phyloP scores from a whole-genome alignment of 192 early-diverging fungal genomes.

The Jimgerdemannia flammicorona region DNA sequence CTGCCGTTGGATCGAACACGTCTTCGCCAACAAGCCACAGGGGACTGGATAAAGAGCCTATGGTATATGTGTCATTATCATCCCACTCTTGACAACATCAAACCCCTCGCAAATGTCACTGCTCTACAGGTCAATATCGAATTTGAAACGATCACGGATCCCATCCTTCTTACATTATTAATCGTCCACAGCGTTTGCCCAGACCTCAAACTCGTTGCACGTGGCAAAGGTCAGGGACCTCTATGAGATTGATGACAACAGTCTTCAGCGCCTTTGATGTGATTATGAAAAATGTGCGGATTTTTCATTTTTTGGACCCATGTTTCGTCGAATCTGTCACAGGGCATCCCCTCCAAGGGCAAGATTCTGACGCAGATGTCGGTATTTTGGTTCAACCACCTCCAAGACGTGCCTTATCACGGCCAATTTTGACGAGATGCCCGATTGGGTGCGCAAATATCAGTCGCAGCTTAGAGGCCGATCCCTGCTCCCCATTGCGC shows the following conservation, averaged over 20 bases:
- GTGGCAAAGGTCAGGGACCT: conserved; percentile 97
- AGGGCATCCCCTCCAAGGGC: conserved; percentile 93
- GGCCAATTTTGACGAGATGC: conserved; percentile 91
- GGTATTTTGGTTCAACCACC: conserved; percentile 92
- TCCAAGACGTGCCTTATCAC: conserved; percentile 91
- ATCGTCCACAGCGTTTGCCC: conserved; percentile 70
- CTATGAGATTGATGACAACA: conserved; percentile 85
- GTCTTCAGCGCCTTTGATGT: conserved; percentile 96
- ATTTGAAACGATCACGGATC: no score
- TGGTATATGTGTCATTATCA: no score
- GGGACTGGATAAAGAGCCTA: no score
- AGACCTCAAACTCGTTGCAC: conserved; percentile 86
- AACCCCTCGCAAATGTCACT: no score
- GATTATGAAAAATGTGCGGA: conserved; percentile 95
- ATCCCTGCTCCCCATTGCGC: conserved; percentile 91
- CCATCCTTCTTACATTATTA: no score
- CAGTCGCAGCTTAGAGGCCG: conserved; percentile 83
- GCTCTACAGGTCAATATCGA: no score
- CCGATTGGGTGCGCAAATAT: conserved; percentile 82
- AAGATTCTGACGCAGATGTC: conserved; percentile 95
- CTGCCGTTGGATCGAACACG: no score
- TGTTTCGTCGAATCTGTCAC: not conserved
- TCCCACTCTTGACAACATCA: no score
- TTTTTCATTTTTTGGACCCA: no score
- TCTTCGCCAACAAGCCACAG: no score